Evolutionary conservation across 169 alveolate genomes (phyloP).

Genomic region (Cryptosporidium xiaoi): DNA sequence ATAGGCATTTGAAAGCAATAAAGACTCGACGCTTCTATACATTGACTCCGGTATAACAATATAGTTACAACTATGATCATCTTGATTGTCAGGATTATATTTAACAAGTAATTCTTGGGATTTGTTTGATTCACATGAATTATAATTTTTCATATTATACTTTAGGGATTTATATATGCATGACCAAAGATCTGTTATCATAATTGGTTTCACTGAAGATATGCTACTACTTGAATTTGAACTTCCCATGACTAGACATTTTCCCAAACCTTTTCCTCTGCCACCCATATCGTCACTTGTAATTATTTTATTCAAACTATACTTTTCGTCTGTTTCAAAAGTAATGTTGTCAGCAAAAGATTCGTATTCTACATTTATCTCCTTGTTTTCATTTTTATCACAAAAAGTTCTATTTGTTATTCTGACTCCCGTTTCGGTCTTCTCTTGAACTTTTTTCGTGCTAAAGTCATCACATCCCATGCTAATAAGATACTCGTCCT

Average conservation of each 20-base stretch:
- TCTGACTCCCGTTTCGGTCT: neutral
- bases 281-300: constrained; percentile 9
- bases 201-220: constrained; percentile 59
- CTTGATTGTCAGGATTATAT: constrained; percentile 2
- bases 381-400: too few species aligned
- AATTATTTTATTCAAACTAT: neutral
- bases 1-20: constrained; percentile 68
- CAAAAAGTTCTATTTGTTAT: too few species aligned
- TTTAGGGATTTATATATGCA: constrained; percentile 56
- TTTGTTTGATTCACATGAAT: constrained; percentile 39
- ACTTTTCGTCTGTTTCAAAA: neutral
- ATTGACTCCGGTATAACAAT: constrained; percentile 60
- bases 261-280: constrained; percentile 43
- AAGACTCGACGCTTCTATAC: constrained; percentile 67
- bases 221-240: neutral
- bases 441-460: neutral
- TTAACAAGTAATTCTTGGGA: constrained; percentile 16
- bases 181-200: constrained; percentile 68
- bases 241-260: constrained; percentile 3
- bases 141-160: constrained; percentile 36
- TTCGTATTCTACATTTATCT: too few species aligned
- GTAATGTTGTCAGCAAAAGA: neutral
- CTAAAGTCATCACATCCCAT: neutral
- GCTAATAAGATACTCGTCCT: neutral
- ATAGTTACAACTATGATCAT: constrained; percentile 26